A percentile compares a stretch with the other conserved stretches of the same genome.
These are phyloP conservation scores for Cryphonectria parasitica DNA, from an alignment of 2,329 filamentous ascomycete genomes.

Conservation along the genomic window DNA sequence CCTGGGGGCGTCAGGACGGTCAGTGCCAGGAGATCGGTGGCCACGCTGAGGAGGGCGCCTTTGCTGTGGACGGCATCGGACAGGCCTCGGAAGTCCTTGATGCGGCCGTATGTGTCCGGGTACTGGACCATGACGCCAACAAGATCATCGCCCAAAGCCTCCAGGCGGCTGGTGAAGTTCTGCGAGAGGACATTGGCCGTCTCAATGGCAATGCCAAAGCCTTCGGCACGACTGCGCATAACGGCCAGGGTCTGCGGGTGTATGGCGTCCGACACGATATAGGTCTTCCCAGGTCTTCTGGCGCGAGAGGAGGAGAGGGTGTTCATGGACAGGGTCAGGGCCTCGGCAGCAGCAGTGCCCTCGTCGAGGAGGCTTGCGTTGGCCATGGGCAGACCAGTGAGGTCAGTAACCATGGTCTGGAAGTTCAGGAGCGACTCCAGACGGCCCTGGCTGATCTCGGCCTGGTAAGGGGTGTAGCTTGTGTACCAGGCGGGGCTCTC, in stretches of 20 bases:
- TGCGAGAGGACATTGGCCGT: slow-evolving; percentile 72
- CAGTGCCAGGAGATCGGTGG: slow-evolving; percentile 85
- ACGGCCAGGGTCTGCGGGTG: slow-evolving; percentile 88
- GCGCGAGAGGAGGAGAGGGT: slow-evolving; percentile 71
- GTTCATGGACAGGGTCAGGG: slow-evolving; percentile 91
- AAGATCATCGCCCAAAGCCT: slow-evolving; percentile 77
- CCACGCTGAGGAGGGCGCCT: slow-evolving; percentile 80
- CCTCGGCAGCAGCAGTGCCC: slow-evolving; percentile 89
- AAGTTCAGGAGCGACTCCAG: slow-evolving; percentile 93
- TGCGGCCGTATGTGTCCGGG: slow-evolving; percentile 82
- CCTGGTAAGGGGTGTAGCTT: slow-evolving; percentile 96
- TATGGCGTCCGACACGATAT: slow-evolving; percentile 78
- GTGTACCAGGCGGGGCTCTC: slow-evolving; percentile 98
- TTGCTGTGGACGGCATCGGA: slow-evolving; percentile 77
- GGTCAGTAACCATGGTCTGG: slow-evolving; percentile 87
- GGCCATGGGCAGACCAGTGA: slow-evolving; percentile 84
- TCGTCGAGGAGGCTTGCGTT: slow-evolving; percentile 93
- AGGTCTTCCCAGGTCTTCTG: slow-evolving; percentile 77
- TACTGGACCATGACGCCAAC: slow-evolving; percentile 95
- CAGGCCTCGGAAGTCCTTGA: slow-evolving; percentile 75
- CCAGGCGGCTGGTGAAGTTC: slow-evolving; percentile 63
- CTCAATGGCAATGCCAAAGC: slow-evolving; percentile 84
- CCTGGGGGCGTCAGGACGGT: slow-evolving; percentile 87
- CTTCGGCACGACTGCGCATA: slow-evolving; percentile 81
- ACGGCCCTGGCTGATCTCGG: slow-evolving; percentile 94